Conservation (phyloP, 2,329 filamentous ascomycete genomes). For the Xylaria sp. region DNA sequence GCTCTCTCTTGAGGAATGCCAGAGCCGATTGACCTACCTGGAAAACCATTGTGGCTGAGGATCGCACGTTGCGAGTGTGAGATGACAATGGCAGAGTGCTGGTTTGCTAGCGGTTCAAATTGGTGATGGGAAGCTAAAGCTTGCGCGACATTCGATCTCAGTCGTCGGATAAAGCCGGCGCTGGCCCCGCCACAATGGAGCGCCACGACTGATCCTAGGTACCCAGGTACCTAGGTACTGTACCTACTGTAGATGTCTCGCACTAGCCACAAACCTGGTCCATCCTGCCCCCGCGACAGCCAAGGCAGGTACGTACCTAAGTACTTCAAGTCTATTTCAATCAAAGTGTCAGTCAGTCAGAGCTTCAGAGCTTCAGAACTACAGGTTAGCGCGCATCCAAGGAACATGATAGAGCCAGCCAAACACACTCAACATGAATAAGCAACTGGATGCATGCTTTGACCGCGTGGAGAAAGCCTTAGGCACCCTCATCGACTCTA, state of each 20-base stretch:
- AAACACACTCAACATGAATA: conserved; percentile 58
- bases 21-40: conserved; percentile 28
- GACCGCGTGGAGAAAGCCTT: conserved; percentile 71
- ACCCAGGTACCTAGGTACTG: neutral
- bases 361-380: neutral
- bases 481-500: conserved; percentile 74
- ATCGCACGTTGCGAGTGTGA: conserved; percentile 23
- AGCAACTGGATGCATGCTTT: conserved; percentile 65
- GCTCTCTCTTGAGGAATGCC: neutral
- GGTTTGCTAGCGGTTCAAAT: conserved; percentile 21
- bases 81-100: conserved; percentile 33
- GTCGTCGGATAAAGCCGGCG: conserved; percentile 34
- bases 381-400: neutral
- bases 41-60: conserved; percentile 35
- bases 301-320: neutral
- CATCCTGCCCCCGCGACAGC: neutral
- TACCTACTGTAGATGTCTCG: neutral
- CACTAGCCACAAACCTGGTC: neutral
- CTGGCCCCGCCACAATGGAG: neutral
- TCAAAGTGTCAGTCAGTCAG: too few species aligned
- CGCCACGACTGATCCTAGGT: neutral
- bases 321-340: too few species aligned
- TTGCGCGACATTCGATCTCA: conserved; percentile 40
- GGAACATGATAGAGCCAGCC: neutral
- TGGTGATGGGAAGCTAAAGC: conserved; percentile 30